Evolutionary conservation across 2,329 filamentous ascomycete species (phyloP).

Genomic region (Stemphylium lycopersici): DNA sequence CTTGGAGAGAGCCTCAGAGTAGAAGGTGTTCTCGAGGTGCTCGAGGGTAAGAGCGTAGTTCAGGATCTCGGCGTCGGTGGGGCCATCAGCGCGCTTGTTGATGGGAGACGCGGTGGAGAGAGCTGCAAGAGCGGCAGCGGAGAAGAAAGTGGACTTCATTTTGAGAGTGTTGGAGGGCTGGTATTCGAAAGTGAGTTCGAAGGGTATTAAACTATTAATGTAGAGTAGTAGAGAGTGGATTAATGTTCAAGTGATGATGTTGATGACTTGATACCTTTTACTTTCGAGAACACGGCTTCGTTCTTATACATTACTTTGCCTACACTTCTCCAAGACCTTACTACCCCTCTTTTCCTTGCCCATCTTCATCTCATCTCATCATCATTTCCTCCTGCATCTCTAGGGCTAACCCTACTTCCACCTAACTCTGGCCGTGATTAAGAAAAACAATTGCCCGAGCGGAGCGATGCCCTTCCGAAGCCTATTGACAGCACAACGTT

Average conservation of each 20-base stretch:
- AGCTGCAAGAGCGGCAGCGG: constrained; percentile 16
- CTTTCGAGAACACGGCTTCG: too few species aligned
- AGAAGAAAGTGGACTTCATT: constrained; percentile 24
- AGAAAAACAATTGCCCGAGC: neutral
- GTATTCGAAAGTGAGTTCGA: neutral
- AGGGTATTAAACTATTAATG: neutral
- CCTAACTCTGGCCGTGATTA: too few species aligned
- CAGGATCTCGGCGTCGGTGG: constrained; percentile 43
- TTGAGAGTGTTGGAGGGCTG: constrained; percentile 3
- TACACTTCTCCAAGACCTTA: too few species aligned
- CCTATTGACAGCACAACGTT: neutral
- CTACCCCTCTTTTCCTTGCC: too few species aligned
- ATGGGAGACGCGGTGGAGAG: constrained; percentile 30
- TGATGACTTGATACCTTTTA: too few species aligned
- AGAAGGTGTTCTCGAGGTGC: constrained; percentile 66
- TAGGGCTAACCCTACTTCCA: too few species aligned
- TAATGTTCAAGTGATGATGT: neutral
- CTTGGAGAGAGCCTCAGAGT: constrained; percentile 64
- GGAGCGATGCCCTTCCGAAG: neutral
- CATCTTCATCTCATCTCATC: too few species aligned
- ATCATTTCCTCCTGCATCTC: too few species aligned
- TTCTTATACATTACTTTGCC: too few species aligned
- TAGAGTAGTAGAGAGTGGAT: neutral
- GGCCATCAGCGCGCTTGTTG: constrained; percentile 31
- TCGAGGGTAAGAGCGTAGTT: constrained; percentile 55